Evolutionary conservation across 2,329 filamentous ascomycete species (phyloP), one percentile per base, ranked within the genome.

Genomic region (Sporothrix pseudoabietina): DNA sequence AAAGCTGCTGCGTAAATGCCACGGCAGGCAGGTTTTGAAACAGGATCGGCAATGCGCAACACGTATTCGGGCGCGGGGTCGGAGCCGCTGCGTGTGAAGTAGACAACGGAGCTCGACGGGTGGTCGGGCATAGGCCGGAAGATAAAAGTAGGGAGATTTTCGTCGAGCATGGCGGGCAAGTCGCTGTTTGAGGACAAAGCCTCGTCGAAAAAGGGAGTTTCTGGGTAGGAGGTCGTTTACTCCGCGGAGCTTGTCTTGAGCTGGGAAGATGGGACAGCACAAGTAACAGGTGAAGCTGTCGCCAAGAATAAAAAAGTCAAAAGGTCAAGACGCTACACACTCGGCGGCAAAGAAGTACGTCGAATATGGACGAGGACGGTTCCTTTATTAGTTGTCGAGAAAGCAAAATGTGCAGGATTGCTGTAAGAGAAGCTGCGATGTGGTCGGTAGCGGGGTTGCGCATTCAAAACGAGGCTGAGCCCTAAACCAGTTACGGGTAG

Each of bases 1-100:
- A 98, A 86, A 54, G 93, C 95, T 74, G 92, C 88, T 55, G 92
- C 94, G 81, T 98, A 99, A 81, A 92, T 92, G 82, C 95, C 96
- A 79, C 88, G 90, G 35, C 93, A 90, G 12, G 86, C 85, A 57
- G 90, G 87, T 57, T 78, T 75, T 8, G 89, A 83, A n/a, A 88
- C 81, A 1, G 94, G 92, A 78, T 96, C 90, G 74, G 91, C 88
- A 76, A 92, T 90, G 77, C 91, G 90, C 47, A 98, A 85, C n/a
- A 91, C 86, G 82, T 98, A 98, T 71, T 92, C 89, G 14, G 94
- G 89, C 30, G 87, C 84, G 0, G 93, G 92, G 54, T 97, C 93
- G 75, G 91, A 91, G 81, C 94, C 95, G 82, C 94, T 89, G 78
- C 97, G 85, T 7, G 86, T 84, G 77, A 87, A 88, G 81, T 85